Evolutionary conservation across 2,329 filamentous ascomycete genomes (phyloP).

Genomic region (Xylaria sp.): DNA sequence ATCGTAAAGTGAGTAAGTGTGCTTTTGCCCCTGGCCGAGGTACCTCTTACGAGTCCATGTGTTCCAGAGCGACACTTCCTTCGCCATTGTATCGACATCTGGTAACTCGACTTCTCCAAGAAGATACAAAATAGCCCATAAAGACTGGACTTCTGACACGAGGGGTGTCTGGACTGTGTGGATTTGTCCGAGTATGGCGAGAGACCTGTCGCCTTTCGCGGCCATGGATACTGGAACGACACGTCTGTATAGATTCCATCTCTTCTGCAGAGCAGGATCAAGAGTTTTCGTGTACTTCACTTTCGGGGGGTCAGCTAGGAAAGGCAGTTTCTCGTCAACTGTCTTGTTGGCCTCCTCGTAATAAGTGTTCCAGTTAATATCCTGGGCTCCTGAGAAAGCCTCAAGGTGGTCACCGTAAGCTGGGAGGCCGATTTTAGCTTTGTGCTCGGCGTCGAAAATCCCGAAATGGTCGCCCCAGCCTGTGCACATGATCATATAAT

Average conservation of each 20-base stretch:
- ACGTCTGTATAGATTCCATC: conserved; percentile 40
- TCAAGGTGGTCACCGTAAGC: conserved; percentile 26
- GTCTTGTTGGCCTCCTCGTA: conserved; percentile 40
- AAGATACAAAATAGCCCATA: conserved; percentile 49
- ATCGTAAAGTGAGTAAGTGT: conserved; percentile 47
- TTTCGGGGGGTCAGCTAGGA: conserved; percentile 36
- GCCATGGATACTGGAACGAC: conserved; percentile 39
- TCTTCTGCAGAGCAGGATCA: conserved; percentile 39
- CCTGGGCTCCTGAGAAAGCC: conserved; percentile 13
- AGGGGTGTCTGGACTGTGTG: conserved; percentile 48
- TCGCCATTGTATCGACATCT: conserved; percentile 42
- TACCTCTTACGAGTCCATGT: conserved; percentile 49
- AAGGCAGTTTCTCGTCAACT: conserved; percentile 43
- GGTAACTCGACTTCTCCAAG: conserved; percentile 47
- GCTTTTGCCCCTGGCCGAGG: conserved; percentile 45
- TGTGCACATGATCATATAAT: conserved; percentile 46
- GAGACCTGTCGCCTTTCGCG: conserved; percentile 44
- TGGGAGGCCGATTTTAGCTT: conserved; percentile 41
- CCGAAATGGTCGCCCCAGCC: conserved; percentile 45
- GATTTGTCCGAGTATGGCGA: conserved; percentile 46
- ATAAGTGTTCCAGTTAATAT: conserved; percentile 39
- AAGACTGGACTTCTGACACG: conserved; percentile 45
- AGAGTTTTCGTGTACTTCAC: conserved; percentile 32
- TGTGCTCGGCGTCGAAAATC: conserved; percentile 42
- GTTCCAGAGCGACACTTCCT: conserved; percentile 48